Base-by-base conservation (phyloP, 768 basidiomycete species). In the Rhizopogon roseolus region DNA sequence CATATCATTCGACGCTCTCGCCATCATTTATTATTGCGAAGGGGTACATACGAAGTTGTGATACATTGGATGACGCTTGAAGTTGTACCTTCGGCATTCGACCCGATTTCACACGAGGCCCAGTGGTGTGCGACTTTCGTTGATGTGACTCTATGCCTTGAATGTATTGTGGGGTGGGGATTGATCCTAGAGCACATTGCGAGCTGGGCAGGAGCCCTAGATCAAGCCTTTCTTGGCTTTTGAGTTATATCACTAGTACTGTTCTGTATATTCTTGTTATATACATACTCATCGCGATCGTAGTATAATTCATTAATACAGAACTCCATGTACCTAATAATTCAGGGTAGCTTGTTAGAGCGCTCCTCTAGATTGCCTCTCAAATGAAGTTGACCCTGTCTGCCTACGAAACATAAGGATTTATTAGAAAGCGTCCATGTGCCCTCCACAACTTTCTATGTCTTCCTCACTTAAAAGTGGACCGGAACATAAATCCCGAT, bases 81-180 rank as follows among this genome's bases (percentile, higher is more conserved):
- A 52, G 36, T 2, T 38, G 27, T 53, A 62, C 63, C 54, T 59
- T 58, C 53, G 53, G 41, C 32, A 38, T 39, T 49, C 37, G 54
- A 53, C 16, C 54, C 11, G 52, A 25, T 37, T 65, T 65, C 65
- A 52, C 63, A 65, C 66, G 60, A 49, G n/a, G 52, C 52, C 54
- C 22, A 22, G 3, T 48, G 40, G 45, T 32, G 13, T 36, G 5
- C 4, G 0, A 41, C 6, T 38, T 40, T 46, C 32, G 38, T 29
- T 16, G 13, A 17, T 55, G 41, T 34, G 38, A 28, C 22, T 42
- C 25, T 17, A 57, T 64, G 57, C 52, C 54, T 66, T 59, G 50
- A 62, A 40, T 11, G 29, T 13, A 19, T 19, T 53, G 14, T 54
- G 53, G 41, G 37, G 28, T 32, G 29, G 3, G 17, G 11, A 19